Base-by-base conservation (phyloP, 2,329 filamentous ascomycete species). In the Trichoderma endophyticum region DNA sequence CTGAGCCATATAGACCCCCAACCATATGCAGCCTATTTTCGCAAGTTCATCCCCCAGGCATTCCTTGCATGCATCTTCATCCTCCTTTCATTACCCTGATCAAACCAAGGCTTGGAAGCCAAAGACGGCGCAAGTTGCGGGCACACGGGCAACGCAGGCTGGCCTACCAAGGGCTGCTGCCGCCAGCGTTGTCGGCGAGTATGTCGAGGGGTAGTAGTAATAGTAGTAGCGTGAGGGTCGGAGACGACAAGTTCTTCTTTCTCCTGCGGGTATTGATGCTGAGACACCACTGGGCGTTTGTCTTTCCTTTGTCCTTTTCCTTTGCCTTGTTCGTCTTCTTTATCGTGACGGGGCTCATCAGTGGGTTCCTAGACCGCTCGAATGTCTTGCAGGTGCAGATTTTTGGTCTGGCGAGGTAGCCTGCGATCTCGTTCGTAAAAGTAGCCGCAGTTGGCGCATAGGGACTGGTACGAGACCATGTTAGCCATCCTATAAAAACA, bases 401-500 rank as follows among this genome's bases (percentile, higher is more conserved):
- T 83, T 78, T 81, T 82, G 57, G 79, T 83, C 73, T 83, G 82
- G 28, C 82, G 81, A 9, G 95, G 95, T 0, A 97, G 86, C 75
- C 91, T 91, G 82, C 93, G 92, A 81, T 97, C 93, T 70, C 94
- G 91, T 82, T 98, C 95, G 80, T 93, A 98, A 24, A 95, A 83
- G 76, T 95, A 91, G 71, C 94, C 95, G 80, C 95, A 98, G 80
- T 97, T 98, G 82, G 95, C 93, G 84, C 95, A 98, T 4, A 98
- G 89, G 34, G 93, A 92, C 93, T 95, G 8, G 34, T 72, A 71
- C 75, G 18, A 5, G 0, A 79, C 18, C 32, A 67, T n/a, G 78
- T 71, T 65, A 75, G 54, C 68, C 39, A 15, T 18, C 26, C 26
- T 4, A 34, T n/a, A 26, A 26, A 24, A 18, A 26, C 15, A 28